These are phyloP conservation scores for Ceratobasidium sp. DNA, from an alignment of 1,284 basidiomycete species.

Conservation along the genomic window DNA sequence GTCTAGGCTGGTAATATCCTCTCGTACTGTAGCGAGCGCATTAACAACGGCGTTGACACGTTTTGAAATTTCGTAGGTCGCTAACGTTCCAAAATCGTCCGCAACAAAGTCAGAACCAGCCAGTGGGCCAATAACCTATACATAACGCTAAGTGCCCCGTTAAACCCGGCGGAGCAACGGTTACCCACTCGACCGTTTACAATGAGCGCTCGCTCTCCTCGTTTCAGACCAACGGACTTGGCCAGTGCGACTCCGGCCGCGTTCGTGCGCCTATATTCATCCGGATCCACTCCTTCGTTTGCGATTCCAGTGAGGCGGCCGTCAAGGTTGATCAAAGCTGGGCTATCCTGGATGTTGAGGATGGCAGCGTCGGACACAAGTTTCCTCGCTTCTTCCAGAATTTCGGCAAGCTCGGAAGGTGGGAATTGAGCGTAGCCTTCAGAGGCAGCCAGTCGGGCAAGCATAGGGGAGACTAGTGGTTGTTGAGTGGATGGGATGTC, in stretches of 20 bases:
- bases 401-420: conserved; percentile 45
- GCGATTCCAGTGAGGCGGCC: conserved; percentile 25
- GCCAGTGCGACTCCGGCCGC: conserved; percentile 48
- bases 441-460: conserved; percentile 26
- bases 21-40: conserved; percentile 63
- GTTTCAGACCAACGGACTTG: conserved; percentile 61
- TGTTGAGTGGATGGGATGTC: conserved; percentile 23
- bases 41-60: conserved; percentile 70
- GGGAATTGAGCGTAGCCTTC: conserved; percentile 30
- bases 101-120: conserved; percentile 60
- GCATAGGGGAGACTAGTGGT: conserved; percentile 28
- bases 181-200: conserved; percentile 78
- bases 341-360: conserved; percentile 19
- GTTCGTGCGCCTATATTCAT: conserved; percentile 8
- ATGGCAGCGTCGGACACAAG: conserved; percentile 3
- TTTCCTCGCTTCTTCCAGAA: conserved; percentile 46
- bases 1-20: conserved; percentile 53
- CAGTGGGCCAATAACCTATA: conserved; percentile 71
- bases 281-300: conserved; percentile 25
- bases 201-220: conserved; percentile 67
- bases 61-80: conserved; percentile 73
- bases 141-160: background rate
- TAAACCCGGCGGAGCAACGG: background rate
- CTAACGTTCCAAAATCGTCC: conserved; percentile 72
- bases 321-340: conserved; percentile 31